phyloP scores from a whole-genome alignment of 169 alveolate species.

The Eimeria tenella region DNA sequence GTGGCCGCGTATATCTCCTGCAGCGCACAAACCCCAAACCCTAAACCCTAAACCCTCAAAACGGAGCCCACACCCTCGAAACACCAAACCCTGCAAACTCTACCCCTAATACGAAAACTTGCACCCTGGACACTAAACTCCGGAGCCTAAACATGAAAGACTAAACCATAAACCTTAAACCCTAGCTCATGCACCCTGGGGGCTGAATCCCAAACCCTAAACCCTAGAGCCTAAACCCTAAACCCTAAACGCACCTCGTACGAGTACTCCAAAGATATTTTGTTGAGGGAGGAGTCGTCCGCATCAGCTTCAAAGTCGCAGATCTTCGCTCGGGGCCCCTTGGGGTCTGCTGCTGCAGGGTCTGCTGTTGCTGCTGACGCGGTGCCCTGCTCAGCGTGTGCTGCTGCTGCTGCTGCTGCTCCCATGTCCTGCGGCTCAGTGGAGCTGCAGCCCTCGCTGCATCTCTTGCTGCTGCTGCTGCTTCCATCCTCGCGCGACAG shows the following conservation, averaged over 20 bases:
- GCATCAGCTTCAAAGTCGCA: conserved; percentile 16
- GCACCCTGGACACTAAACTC: conserved; percentile 65
- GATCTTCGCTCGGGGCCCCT: not conserved
- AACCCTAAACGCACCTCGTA: conserved; percentile 38
- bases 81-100: not conserved
- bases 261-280: conserved; percentile 69
- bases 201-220: not conserved
- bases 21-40: not conserved
- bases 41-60: conserved; percentile 39
- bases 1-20: conserved; percentile 76
- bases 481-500: not conserved
- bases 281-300: conserved; percentile 57
- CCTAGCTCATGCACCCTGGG: not conserved
- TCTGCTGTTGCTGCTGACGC: not conserved
- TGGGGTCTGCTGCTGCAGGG: not conserved
- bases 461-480: conserved; percentile 29
- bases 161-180: not conserved
- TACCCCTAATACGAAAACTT: too few relatives aligned
- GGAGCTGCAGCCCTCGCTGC: not conserved
- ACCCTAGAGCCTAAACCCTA: conserved; percentile 72
- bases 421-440: not conserved
- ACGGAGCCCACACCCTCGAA: too few relatives aligned
- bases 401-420: conserved; percentile 31
- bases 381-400: not conserved
- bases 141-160: not conserved